Conservation (phyloP, 495 filamentous ascomycete genomes). For the Podospora fimiseda region DNA sequence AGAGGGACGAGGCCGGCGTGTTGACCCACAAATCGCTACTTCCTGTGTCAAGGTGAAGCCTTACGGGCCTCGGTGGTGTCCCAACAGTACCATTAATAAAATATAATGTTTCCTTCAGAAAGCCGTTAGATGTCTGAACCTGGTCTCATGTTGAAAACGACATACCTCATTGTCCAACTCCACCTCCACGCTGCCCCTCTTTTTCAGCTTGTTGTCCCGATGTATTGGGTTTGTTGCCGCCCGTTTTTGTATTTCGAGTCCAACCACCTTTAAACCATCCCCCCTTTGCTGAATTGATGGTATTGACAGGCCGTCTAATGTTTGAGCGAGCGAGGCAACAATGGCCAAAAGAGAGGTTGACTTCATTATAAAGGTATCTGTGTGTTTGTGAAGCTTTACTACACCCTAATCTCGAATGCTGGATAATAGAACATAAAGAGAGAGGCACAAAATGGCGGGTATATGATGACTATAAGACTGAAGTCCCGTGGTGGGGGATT, state of each 20-base stretch:
- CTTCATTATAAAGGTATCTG: constrained; percentile 17
- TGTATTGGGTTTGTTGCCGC: constrained; percentile 32
- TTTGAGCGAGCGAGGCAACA: constrained; percentile 16
- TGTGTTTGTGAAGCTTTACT: too few species aligned
- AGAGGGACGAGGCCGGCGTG: constrained; percentile 56
- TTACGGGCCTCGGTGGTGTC: constrained; percentile 58
- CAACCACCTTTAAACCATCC: constrained; percentile 39
- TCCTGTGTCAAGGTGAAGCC: constrained; percentile 71
- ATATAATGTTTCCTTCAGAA: constrained; percentile 54
- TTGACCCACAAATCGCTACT: constrained; percentile 92
- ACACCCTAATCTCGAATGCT: too few species aligned
- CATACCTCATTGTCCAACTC: constrained; percentile 45
- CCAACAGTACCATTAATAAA: constrained; percentile 67
- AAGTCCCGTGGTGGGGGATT: not conserved
- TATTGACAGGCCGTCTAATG: constrained; percentile 14
- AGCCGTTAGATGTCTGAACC: not conserved
- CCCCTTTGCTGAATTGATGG: constrained; percentile 12
- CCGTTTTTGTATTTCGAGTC: constrained; percentile 41
- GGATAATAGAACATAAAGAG: not conserved
- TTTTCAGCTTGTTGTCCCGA: constrained; percentile 41
- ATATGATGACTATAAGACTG: not conserved
- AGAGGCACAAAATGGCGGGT: not conserved
- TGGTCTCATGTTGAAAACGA: not conserved
- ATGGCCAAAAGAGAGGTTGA: constrained; percentile 14
- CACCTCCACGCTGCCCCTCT: constrained; percentile 35